Conservation (phyloP, 768 basidiomycete genomes). For the Rhodotorula diobovata region DNA sequence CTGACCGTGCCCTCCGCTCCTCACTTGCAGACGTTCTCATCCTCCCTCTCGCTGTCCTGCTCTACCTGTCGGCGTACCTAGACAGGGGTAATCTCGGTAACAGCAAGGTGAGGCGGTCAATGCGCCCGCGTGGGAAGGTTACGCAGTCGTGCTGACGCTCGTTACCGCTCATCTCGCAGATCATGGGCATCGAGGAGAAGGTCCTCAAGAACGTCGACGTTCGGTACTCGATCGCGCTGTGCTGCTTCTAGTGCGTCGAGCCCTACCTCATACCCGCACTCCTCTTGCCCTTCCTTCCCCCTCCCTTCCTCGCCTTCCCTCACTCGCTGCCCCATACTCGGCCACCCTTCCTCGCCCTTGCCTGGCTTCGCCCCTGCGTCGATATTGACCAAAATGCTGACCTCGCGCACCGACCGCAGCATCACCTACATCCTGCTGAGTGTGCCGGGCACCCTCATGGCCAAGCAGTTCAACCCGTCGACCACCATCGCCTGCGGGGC, state of each 20-base stretch:
- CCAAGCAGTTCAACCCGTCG: conserved; percentile 46
- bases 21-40: conserved; percentile 44
- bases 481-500: conserved; percentile 48
- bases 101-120: no score
- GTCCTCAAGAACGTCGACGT: conserved; percentile 45
- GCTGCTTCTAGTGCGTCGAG: conserved; percentile 23
- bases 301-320: neutral
- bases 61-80: conserved; percentile 51
- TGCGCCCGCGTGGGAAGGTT: no score
- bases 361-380: no score
- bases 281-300: neutral
- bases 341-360: no score
- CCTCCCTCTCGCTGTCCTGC: conserved; percentile 48
- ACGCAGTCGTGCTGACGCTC: no score
- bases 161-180: no score
- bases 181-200: conserved; percentile 46
- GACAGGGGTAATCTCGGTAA: conserved; percentile 49
- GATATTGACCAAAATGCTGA: no score
- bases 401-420: conserved; percentile 45
- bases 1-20: neutral
- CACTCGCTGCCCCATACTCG: no score
- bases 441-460: conserved; percentile 44
- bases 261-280: no score
- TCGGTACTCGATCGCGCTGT: conserved; percentile 47
- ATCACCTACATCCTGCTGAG: conserved; percentile 47